Base-by-base conservation (phyloP, 2,329 filamentous ascomycete genomes). In the Talaromyces sp. region DNA sequence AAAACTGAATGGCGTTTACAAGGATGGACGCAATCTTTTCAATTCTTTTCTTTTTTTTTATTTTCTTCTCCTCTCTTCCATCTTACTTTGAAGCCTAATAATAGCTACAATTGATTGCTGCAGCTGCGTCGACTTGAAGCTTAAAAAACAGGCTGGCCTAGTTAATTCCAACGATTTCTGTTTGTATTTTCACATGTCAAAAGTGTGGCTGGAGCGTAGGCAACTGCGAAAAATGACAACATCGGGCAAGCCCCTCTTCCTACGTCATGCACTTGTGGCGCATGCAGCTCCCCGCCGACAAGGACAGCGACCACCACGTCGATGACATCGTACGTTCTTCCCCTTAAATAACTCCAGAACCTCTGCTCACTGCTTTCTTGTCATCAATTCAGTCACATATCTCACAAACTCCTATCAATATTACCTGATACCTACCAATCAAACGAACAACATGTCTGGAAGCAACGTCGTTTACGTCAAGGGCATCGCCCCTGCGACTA, bases 401-500 rank as follows among this genome's bases (percentile, higher is more conserved):
- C 31, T 19, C 35, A 33, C 11, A 50, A 49, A 22, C 22, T 22
- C 11, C 22, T 43, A 27, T 22, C 37, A 14, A 11, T n/a, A 24
- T 10, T 50, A 31, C 14, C 3, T 1, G 19, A n/a, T 52, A 60
- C 41, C 5, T 19, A 35, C n/a, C 31, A 35, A 24, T 16, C 11
- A 60, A 24, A 41, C 41, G 50, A 59, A 50, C 41, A 83, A 47
- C 69, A 88, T 88, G 86, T 81, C 85, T 73, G 77, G 70, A 61
- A 70, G 80, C 72, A 86, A 82, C 73, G 94, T 90, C 60, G 92
- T 97, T 69, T 83, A 93, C 82, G 93, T 98, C 74, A 90, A 91
- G 82, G 93, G 95, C 83, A 97, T 99, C 81, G 88, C 91, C 71
- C 77, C 84, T 68, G 81, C 89, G 77, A 97, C 94, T 65, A 88